phyloP scores from a whole-genome alignment of 192 early-diverging fungal species.

The Diversispora epigaea region DNA sequence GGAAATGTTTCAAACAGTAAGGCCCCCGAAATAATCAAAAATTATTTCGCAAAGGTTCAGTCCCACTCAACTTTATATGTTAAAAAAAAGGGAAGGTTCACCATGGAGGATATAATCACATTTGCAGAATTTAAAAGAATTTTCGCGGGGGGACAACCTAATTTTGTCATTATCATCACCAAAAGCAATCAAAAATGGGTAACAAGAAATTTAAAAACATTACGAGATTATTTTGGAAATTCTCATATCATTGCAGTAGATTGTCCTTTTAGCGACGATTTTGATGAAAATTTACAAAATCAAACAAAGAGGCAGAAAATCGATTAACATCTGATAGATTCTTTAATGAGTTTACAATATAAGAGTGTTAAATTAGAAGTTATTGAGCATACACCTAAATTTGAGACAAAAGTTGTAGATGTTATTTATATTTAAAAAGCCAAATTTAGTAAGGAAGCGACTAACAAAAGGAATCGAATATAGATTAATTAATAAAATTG shows the following conservation, averaged over 20 bases:
- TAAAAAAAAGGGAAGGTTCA: slow-evolving; percentile 19
- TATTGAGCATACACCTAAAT: no score
- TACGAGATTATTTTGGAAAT: slow-evolving; percentile 27
- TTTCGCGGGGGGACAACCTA: slow-evolving; percentile 17
- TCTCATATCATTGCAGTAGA: slow-evolving; percentile 22
- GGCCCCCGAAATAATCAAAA: not conserved
- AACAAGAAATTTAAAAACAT: not conserved
- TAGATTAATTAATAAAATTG: no score
- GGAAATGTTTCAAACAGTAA: not conserved
- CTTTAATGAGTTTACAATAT: no score
- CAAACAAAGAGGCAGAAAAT: no score
- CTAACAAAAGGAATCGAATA: no score
- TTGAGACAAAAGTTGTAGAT: no score
- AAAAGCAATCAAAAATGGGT: slow-evolving; percentile 29
- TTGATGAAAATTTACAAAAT: no score
- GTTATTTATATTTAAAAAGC: no score
- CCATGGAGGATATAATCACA: slow-evolving; percentile 11
- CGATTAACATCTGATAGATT: no score
- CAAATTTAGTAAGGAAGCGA: no score
- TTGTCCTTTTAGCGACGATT: slow-evolving; percentile 18
- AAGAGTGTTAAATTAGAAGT: no score
- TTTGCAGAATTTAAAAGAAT: slow-evolving; percentile 34
- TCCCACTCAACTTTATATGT: slow-evolving; percentile 34
- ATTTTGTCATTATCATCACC: slow-evolving; percentile 33
- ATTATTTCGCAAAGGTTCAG: no score